Base-by-base conservation (phyloP, 2,329 filamentous ascomycete genomes). In the Fusarium drepaniforme region DNA sequence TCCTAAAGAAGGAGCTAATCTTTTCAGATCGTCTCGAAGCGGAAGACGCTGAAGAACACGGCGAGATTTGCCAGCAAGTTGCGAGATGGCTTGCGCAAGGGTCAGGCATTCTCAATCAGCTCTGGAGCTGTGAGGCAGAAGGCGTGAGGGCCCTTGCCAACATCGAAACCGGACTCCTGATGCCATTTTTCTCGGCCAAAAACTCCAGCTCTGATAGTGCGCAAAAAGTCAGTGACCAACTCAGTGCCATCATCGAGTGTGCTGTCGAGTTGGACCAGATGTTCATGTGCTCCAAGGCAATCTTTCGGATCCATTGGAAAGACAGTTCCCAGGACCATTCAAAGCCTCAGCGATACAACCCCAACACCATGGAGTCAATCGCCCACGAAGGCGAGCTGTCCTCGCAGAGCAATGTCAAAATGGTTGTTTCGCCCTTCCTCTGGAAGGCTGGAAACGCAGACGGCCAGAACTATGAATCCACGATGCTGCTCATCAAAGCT, bases 241-340 rank as follows among this genome's bases (percentile, higher is more conserved):
- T 78, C 8, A 66, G n/a, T 0, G 15, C 0, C 1, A 71, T 78
- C 7, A 0, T 78, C 0, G 0, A 7, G 3, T 18, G 51, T 13
- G 76, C 72, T 1, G 5, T 67, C 3, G 51, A 74, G 5, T 12
- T 78, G 0, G 74, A 78, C 35, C 2, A 21, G 7, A 67, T 74
- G 5, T 25, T 70, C 6, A 61, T 74, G 66, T 0, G 46, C 8
- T 76, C 76, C 13, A 74, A 59, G 0, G 67, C 75, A 7, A 18
- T 74, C 3, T 74, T 68, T 1, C 0, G 13, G 1, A 4, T 57
- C 1, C 4, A n/a, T 0, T 72, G 66, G 69, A 4, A 8, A 3
- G 25, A 56, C 8, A 1, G 1, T 0, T 16, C 12, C 0, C 38
- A 64, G 5, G 11, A 28, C 0, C 3, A 13, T 16, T 2, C 7